These are phyloP conservation scores for Nakaseomyces uthaithaninus DNA, from an alignment of 1,139 yeast species.

Conservation along the genomic window DNA sequence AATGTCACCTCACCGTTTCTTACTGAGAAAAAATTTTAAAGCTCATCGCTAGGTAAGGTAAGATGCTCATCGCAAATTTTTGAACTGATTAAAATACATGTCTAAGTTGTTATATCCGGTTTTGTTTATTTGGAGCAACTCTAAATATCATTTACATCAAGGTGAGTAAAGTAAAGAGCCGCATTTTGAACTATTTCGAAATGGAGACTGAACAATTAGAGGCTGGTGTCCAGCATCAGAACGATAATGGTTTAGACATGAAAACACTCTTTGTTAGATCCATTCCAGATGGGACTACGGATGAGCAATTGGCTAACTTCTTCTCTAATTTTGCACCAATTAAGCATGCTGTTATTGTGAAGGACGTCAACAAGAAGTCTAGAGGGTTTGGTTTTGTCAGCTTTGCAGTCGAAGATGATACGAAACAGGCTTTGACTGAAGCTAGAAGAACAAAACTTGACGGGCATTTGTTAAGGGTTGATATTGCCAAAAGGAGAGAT, in stretches of 20 bases:
- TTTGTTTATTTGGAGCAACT: no score
- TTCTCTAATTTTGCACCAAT: slow-evolving; percentile 92
- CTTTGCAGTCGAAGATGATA: slow-evolving; percentile 79
- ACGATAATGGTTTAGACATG: slow-evolving; percentile 33
- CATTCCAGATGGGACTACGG: slow-evolving; percentile 71
- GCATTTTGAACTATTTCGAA: slow-evolving; percentile 11
- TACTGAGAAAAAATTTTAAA: slow-evolving; percentile 2
- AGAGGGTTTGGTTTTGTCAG: slow-evolving; percentile 96
- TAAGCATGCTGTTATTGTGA: slow-evolving; percentile 88
- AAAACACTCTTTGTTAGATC: slow-evolving; percentile 77
- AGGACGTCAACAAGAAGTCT: slow-evolving; percentile 60
- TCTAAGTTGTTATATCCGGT: no score
- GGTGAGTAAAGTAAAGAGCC: no score
- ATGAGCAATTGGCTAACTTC: slow-evolving; percentile 70
- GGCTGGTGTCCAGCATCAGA: not conserved
- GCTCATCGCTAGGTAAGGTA: slow-evolving; percentile 9
- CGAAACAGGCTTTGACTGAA: slow-evolving; percentile 62
- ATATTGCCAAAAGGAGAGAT: slow-evolving; percentile 86
- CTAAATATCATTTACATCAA: no score
- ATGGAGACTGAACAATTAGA: slow-evolving; percentile 5
- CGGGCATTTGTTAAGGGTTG: slow-evolving; percentile 62
- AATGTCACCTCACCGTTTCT: not conserved
- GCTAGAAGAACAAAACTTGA: slow-evolving; percentile 61
- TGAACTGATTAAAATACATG: no score
- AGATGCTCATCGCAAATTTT: slow-evolving; percentile 6